Evolutionary conservation across 2,329 filamentous ascomycete genomes (phyloP), one percentile per base, ranked within the genome.

Genomic region (Cordyceps javanica): DNA sequence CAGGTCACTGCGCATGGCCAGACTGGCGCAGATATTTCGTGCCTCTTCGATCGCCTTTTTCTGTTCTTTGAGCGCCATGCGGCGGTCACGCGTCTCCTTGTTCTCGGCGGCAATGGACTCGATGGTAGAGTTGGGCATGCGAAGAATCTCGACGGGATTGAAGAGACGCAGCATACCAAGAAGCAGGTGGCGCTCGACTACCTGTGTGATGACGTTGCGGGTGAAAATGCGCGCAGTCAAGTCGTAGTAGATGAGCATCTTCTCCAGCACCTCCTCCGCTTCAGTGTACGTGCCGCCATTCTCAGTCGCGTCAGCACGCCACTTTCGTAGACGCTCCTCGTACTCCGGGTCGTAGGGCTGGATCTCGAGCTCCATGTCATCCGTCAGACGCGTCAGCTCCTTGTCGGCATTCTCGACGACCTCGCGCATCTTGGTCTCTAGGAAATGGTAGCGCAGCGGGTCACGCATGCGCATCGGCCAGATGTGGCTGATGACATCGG

Each of bases 201-300:
- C 77, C 59, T 81, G 78, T 0, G 77, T 80, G 55, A 81, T 79
- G 57, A 78, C 73, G 60, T 81, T 81, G 55, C 78, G 72, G 28
- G 77, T 79, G 59, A 80, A 81, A 50, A 76, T 77, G 64, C 78
- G 77, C 7, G 77, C 76, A 2, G 77, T 78, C 9, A 81, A 72
- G 39, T 81, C 77, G 60, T 81, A 81, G 69, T 78, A 81, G 60
- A 81, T 81, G 54, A 81, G 70, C 78, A 80, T 81, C 71, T 81
- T 81, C 66, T 81, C 78, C 26, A 80, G 63, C 0, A 81, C 77
- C 65, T 81, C 78, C 59, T 81, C 76, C 0, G 78, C 78, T 58
- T 81, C 77, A 2, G 73, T 75, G 62, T 78, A 80, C 0, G 71
- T 72, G 26, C 73, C 75, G 0, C 76, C 77, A 7, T 79, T 73